Evolutionary conservation across 176 grass and related monocot species (phyloP).

Genomic region (Thalia dealbata): DNA sequence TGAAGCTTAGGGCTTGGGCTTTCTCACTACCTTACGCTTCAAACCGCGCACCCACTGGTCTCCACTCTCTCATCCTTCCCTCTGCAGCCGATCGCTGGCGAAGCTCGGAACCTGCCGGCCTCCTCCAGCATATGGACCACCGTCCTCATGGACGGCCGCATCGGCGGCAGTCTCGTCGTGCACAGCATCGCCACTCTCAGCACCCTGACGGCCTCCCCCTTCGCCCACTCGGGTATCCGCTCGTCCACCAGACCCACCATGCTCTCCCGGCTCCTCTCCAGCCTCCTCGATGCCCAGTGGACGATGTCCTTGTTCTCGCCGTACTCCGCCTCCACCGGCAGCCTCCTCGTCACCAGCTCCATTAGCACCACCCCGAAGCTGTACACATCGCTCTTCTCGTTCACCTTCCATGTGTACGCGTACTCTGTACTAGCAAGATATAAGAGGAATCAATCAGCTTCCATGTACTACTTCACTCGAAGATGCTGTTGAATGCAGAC

Average conservation of each 20-base stretch:
- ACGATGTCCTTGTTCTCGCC: constrained; percentile 78
- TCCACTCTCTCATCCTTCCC: not conserved
- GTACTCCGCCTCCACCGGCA: constrained; percentile 52
- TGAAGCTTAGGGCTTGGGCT: too few relatives aligned
- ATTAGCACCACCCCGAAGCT: constrained; percentile 82
- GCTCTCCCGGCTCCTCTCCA: not conserved
- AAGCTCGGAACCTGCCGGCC: not conserved
- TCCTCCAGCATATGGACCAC: constrained; percentile 22
- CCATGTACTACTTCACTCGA: not conserved
- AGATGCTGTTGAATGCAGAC: too few relatives aligned
- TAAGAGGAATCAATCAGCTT: not conserved
- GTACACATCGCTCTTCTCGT: constrained; percentile 85
- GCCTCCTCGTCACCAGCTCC: constrained; percentile 55
- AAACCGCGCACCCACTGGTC: not conserved
- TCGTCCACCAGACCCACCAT: not conserved
- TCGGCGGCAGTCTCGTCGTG: not conserved
- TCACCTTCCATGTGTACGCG: constrained; percentile 60
- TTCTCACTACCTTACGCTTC: not conserved
- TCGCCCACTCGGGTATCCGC: constrained; percentile 9
- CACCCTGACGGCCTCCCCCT: constrained; percentile 4
- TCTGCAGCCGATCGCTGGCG: too few relatives aligned
- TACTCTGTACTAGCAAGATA: constrained; percentile 38
- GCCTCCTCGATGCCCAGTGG: constrained; percentile 41
- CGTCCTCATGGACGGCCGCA: constrained; percentile 18
- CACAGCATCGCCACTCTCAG: constrained; percentile 1